Conservation (phyloP, 108 stramenopile species). For the Fistulifera pelliculosa region DNA sequence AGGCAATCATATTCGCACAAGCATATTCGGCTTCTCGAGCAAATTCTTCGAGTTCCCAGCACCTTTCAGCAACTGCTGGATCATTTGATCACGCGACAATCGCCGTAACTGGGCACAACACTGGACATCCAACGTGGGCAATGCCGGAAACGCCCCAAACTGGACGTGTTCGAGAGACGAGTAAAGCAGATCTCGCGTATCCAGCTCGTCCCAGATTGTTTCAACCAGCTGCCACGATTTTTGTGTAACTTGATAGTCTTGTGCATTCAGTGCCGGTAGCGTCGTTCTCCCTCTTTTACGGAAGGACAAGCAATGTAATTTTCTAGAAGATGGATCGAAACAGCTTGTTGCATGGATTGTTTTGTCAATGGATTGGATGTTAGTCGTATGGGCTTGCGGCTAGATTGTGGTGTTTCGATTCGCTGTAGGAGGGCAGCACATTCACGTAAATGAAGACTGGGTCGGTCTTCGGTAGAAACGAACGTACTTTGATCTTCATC, state of each 20-base stretch:
- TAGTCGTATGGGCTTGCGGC: not conserved
- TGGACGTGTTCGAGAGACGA: constrained; percentile 14
- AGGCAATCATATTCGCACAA: constrained; percentile 66
- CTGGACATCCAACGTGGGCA: constrained; percentile 79
- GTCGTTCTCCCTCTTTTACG: constrained; percentile 36
- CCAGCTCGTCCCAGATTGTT: constrained; percentile 56
- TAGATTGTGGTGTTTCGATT: constrained; percentile 26
- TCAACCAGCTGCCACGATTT: constrained; percentile 60
- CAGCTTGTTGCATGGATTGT: constrained; percentile 19
- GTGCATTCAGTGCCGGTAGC: constrained; percentile 47
- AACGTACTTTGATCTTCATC: no score
- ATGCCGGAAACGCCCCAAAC: constrained; percentile 67
- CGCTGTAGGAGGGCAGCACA: constrained; percentile 40
- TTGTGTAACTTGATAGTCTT: constrained; percentile 58
- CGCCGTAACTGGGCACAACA: constrained; percentile 71
- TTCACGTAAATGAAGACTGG: constrained; percentile 27
- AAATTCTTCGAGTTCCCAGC: constrained; percentile 81
- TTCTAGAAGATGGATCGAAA: constrained; percentile 32
- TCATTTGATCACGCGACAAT: constrained; percentile 74
- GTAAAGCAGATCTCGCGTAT: constrained; percentile 18
- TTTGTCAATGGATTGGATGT: not conserved
- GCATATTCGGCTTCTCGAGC: constrained; percentile 72
- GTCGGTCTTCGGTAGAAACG: no score
- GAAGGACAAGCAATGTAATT: constrained; percentile 42
- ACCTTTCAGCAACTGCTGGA: constrained; percentile 55